Percentiles rank a stretch among this genome's conserved stretches.
Conservation (phyloP, 371 early-diverging fungal genomes). For the Mortierella sp. region DNA sequence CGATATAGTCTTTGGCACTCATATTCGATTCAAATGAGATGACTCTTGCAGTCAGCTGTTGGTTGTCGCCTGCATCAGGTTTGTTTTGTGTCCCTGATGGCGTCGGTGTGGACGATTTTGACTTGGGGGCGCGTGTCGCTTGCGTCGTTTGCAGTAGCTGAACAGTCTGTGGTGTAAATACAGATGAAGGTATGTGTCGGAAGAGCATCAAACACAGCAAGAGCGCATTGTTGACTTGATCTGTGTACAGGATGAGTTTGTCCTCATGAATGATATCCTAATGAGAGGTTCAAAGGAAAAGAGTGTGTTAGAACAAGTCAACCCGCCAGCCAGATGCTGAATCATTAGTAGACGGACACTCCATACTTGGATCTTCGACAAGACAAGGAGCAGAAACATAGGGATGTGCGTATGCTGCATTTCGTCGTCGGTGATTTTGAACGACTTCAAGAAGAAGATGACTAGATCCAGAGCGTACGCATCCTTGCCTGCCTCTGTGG, state of each 20-base stretch:
- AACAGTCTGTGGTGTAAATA: constrained; percentile 46
- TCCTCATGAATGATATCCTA: constrained; percentile 21
- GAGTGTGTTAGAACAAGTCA: background rate
- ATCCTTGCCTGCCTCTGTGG: constrained; percentile 51
- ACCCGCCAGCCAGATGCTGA: background rate
- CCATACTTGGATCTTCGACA: constrained; percentile 65
- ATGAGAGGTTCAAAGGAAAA: background rate
- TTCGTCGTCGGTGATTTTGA: constrained; percentile 85
- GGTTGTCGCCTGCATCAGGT: constrained; percentile 1
- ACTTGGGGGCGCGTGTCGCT: constrained; percentile 36
- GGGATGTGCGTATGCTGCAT: constrained; percentile 83
- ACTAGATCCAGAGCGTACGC: constrained; percentile 65
- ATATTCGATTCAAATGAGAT: constrained; percentile 37
- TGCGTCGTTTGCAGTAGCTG: constrained; percentile 25
- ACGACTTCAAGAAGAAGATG: constrained; percentile 72
- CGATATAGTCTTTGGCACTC: constrained; percentile 50
- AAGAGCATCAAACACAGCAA: constrained; percentile 50
- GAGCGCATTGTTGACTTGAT: constrained; percentile 41
- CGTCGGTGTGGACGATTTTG: constrained; percentile 45
- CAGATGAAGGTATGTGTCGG: constrained; percentile 52
- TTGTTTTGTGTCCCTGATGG: constrained; percentile 14
- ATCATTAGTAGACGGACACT: background rate
- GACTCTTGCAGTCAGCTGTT: constrained; percentile 14
- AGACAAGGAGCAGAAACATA: constrained; percentile 68
- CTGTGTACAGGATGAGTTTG: constrained; percentile 35